Evolutionary conservation across 1,284 basidiomycete genomes (phyloP).

Genomic region (Abortiporus biennis): DNA sequence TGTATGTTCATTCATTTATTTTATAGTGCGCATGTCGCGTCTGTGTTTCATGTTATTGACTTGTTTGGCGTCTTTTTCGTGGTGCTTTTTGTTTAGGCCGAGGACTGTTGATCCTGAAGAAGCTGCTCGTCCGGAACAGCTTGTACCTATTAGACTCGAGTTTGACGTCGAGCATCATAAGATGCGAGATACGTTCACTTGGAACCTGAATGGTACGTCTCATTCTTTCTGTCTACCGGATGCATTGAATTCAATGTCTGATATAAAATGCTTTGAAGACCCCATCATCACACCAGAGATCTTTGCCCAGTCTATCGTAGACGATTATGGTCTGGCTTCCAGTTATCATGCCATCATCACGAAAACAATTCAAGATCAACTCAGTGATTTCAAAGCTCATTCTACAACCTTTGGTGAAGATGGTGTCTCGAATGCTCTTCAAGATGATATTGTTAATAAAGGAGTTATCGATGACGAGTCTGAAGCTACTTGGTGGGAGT

Average conservation of each 20-base stretch:
- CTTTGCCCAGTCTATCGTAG: slow-evolving; percentile 87
- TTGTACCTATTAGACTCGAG: slow-evolving; percentile 93
- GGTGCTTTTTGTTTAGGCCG: slow-evolving; percentile 40
- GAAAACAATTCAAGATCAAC: slow-evolving; percentile 83
- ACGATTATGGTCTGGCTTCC: slow-evolving; percentile 81
- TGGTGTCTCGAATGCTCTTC: slow-evolving; percentile 20
- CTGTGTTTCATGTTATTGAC: too few species aligned
- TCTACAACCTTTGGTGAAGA: slow-evolving; percentile 33
- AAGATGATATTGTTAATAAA: slow-evolving; percentile 28
- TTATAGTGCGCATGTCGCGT: slow-evolving; percentile 3
- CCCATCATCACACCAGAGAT: slow-evolving; percentile 83
- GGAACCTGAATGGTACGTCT: slow-evolving; percentile 85
- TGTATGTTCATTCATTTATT: slow-evolving; percentile 40
- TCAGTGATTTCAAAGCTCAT: slow-evolving; percentile 74
- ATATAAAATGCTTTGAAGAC: slow-evolving; percentile 56
- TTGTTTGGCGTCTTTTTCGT: too few species aligned
- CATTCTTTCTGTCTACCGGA: neutral
- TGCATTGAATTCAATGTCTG: neutral
- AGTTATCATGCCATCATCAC: slow-evolving; percentile 74
- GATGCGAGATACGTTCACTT: slow-evolving; percentile 94
- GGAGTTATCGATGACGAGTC: slow-evolving; percentile 49
- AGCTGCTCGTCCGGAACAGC: slow-evolving; percentile 63
- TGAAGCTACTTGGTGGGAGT: slow-evolving; percentile 63
- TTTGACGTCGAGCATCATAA: slow-evolving; percentile 90
- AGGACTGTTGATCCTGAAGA: slow-evolving; percentile 53